These are phyloP conservation scores for Lepiota brunneoincarnata DNA, from an alignment of 768 basidiomycete species.

Conservation along the genomic window DNA sequence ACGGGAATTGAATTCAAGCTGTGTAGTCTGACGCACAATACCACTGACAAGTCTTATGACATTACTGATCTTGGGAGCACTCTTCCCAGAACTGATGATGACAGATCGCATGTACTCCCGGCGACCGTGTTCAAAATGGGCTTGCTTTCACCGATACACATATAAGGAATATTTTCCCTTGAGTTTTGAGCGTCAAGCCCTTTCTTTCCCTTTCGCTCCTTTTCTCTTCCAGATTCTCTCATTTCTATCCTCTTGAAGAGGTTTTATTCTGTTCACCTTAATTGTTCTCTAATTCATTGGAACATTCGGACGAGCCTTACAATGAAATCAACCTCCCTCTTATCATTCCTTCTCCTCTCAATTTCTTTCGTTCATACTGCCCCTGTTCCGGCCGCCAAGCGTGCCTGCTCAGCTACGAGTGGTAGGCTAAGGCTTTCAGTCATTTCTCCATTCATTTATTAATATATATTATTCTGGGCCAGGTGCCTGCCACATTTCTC, in stretches of 20 bases:
- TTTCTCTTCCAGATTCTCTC: background rate
- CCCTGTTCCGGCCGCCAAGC: background rate
- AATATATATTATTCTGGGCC: background rate
- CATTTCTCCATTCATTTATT: no score
- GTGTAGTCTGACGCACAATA: no score
- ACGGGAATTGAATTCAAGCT: no score
- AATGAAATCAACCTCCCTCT: background rate
- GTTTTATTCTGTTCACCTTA: background rate
- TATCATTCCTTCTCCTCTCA: constrained; percentile 5
- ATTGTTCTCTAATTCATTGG: background rate
- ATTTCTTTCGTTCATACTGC: background rate
- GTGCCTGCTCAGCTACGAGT: background rate
- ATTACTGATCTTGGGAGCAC: no score
- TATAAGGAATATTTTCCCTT: background rate
- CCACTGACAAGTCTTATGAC: no score
- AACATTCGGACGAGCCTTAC: background rate
- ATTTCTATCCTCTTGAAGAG: constrained; percentile 16
- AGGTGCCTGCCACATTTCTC: background rate
- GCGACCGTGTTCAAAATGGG: no score
- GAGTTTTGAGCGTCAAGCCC: background rate
- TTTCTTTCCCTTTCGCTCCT: background rate
- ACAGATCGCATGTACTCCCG: no score
- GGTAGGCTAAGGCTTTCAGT: background rate
- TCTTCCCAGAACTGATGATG: no score
- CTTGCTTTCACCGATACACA: no score